A percentile compares a stretch with the other conserved stretches of the same genome.
Conservation (phyloP, 208 protist species). For the Phytomonas francai region DNA sequence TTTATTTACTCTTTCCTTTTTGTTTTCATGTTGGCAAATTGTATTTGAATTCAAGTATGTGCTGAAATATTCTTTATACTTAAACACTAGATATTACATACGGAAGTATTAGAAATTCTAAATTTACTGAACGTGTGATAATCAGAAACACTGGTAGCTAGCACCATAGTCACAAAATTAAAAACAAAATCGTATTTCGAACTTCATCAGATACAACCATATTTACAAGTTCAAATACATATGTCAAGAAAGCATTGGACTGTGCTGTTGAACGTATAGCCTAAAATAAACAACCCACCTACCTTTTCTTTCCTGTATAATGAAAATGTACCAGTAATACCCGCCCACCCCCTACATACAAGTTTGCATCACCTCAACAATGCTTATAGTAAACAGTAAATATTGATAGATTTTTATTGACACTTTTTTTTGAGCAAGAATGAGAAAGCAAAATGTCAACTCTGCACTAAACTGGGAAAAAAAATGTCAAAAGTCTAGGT, state of each 20-base stretch:
- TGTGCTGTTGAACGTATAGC: not conserved
- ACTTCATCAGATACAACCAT: not conserved
- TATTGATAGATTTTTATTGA: not conserved
- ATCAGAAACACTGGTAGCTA: not conserved
- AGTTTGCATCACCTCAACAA: not conserved
- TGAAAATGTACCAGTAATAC: too few species aligned
- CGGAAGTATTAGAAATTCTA: not conserved
- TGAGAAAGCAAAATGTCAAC: not conserved
- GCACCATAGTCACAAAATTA: not conserved
- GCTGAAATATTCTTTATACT: not conserved
- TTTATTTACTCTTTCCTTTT: not conserved
- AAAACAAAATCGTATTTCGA: not conserved
- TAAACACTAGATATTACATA: not conserved
- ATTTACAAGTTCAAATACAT: not conserved
- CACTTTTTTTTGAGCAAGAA: not conserved
- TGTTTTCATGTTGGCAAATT: not conserved
- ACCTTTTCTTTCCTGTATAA: not conserved
- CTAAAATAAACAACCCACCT: not conserved
- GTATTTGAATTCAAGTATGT: not conserved
- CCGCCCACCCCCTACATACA: not conserved
- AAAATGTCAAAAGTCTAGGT: not conserved
- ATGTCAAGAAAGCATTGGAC: not conserved
- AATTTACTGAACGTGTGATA: not conserved
- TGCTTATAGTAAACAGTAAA: not conserved
- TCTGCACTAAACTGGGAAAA: not conserved